Evolutionary conservation across 805 yeast species (phyloP), one percentile per base, ranked within the genome.

Genomic region (Starmerella gropengiesseri): DNA sequence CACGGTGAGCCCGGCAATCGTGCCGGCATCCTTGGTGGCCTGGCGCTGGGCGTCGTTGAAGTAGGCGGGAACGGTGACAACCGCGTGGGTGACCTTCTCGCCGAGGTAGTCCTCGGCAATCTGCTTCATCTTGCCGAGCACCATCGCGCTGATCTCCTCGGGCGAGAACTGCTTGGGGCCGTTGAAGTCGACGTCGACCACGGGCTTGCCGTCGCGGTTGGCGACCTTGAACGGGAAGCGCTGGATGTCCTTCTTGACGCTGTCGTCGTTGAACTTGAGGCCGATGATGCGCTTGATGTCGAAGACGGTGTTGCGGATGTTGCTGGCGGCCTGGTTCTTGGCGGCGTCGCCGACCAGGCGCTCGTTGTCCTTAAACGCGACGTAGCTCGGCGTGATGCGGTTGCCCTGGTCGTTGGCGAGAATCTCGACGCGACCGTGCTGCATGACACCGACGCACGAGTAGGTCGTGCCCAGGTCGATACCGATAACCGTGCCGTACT

Each of bases 391-490:
- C 16, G 96, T 86, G 56, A 87, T 86, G 73, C 96, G 81, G 69
- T 85, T 84, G 70, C 96, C 96, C 70, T 86, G 96, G 66, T 86
- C 95, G 60, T 86, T 86, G 51, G 95, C 94, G 52, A 86, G 71
- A 56, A 86, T 86, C 61, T 86, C 96, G 40, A 89, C 94, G 59
- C 86, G 74, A 58, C 87, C 93, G 55, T 78, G 75, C 58, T 74
- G 74, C 81, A 77, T 75, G 37, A 75, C 85, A 55, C 95, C 96
- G 44, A 87, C 96, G 77, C 96, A 87, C 1, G 95, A 86, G 69
- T 87, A 87, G 2, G 96, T 87, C 48, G 96, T 87, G 64, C 98
- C 98, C 68, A 89, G 74, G 71, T 89, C 97, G 60, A 89, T 89
- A 68, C 97, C 94, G 54, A 83, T 82, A 37, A 81, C 89, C 31